Evolutionary conservation across 768 basidiomycete genomes (phyloP).

Genomic region (Hygrophorus pudorinus): DNA sequence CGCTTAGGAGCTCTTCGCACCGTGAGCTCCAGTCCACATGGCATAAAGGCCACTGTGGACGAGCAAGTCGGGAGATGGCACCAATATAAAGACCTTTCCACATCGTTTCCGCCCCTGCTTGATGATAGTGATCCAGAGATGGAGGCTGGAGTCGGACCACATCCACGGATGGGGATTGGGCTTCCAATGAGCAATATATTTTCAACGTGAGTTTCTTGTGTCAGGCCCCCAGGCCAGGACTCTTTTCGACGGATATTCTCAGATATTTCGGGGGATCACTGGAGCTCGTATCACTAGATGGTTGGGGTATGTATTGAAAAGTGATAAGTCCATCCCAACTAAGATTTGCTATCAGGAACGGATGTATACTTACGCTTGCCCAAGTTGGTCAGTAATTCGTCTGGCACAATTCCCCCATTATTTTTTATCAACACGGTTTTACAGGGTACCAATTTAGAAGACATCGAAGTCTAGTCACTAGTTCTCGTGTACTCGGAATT

Average conservation of each 20-base stretch:
- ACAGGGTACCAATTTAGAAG: conserved; percentile 80
- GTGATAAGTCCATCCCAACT: conserved; percentile 3
- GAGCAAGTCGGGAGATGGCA: conserved; percentile 59
- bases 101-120: background rate
- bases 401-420: background rate
- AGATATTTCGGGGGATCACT: conserved; percentile 82
- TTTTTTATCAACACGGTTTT: background rate
- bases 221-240: background rate
- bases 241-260: conserved; percentile 3
- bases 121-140: conserved; percentile 26
- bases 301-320: conserved; percentile 55
- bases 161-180: conserved; percentile 69
- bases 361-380: conserved; percentile 78
- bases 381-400: conserved; percentile 49
- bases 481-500: no score
- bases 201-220: conserved; percentile 45
- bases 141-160: conserved; percentile 36
- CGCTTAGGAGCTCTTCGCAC: conserved; percentile 60
- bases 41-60: conserved; percentile 67
- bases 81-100: conserved; percentile 4
- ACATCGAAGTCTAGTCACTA: conserved; percentile 69
- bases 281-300: conserved; percentile 70
- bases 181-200: conserved; percentile 87
- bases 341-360: conserved; percentile 40
- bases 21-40: conserved; percentile 47